A percentile compares a stretch with the other conserved stretches of the same genome.
Evolutionary conservation across 164 flowering plant species (phyloP).

Genomic region (Houttuynia cordata): DNA sequence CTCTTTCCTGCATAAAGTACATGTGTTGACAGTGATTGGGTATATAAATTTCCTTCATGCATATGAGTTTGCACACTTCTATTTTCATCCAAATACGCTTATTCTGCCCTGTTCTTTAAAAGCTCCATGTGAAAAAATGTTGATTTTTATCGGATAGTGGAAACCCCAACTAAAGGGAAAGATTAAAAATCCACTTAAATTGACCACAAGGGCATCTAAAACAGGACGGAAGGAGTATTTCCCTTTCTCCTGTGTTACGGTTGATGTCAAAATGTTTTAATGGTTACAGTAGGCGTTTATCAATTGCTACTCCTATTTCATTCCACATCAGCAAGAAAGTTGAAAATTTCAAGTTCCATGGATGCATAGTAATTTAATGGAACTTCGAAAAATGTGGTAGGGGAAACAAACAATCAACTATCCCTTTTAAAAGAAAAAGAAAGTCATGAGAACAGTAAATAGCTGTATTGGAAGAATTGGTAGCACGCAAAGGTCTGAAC

Average conservation of each 20-base stretch:
- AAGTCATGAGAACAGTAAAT: background rate
- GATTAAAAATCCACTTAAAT: too few relatives aligned
- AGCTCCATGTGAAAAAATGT: too few relatives aligned
- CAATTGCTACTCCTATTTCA: background rate
- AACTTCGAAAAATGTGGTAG: background rate
- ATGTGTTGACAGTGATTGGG: background rate
- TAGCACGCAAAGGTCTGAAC: background rate
- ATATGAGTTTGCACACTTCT: background rate
- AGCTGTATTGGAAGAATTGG: background rate
- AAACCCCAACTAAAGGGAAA: too few relatives aligned
- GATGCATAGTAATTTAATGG: background rate
- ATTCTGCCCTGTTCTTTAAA: too few relatives aligned
- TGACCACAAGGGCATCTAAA: too few relatives aligned
- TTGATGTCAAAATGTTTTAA: background rate
- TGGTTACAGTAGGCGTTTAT: background rate
- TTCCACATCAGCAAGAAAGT: background rate
- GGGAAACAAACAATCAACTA: too few relatives aligned
- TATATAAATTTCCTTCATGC: background rate
- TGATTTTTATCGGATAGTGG: too few relatives aligned
- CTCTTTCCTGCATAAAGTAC: slow-evolving; percentile 57
- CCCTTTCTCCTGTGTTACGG: too few relatives aligned
- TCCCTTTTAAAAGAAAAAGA: background rate
- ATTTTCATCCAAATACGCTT: too few relatives aligned
- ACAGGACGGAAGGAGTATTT: too few relatives aligned
- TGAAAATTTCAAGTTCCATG: background rate